A percentile compares a stretch with the other conserved stretches of the same genome.
phyloP scores from a whole-genome alignment of 2,329 filamentous ascomycete species.

The Aspergillus calidoustus region DNA sequence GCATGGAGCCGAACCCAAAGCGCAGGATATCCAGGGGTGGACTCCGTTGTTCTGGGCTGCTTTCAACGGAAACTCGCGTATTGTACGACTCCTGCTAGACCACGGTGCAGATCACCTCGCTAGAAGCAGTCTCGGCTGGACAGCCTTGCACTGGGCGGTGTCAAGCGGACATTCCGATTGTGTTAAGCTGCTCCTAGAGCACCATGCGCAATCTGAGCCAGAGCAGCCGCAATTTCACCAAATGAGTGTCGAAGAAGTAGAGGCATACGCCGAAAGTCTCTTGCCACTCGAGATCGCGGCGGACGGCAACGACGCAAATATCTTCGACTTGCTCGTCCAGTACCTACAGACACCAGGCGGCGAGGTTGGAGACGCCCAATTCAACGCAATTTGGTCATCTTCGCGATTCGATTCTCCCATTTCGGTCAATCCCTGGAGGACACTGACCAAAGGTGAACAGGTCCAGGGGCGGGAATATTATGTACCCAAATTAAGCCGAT shows the following conservation, averaged over 20 bases:
- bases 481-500: background rate
- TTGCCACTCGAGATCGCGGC: background rate
- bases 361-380: background rate
- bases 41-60: conserved; percentile 6
- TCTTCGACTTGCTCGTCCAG: background rate
- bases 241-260: background rate
- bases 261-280: background rate
- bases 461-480: background rate
- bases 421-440: conserved; percentile 1
- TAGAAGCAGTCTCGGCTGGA: background rate
- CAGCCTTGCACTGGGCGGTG: background rate
- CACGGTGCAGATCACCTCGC: background rate
- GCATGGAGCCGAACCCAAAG: background rate
- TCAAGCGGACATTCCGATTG: background rate
- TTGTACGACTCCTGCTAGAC: background rate
- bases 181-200: background rate
- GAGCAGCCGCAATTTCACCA: background rate
- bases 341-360: conserved; percentile 1
- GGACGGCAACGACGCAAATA: background rate
- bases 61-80: background rate
- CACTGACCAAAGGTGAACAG: conserved; percentile 3
- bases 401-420: background rate
- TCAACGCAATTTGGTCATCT: conserved; percentile 4
- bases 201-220: background rate
- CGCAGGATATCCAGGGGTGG: conserved; percentile 1